Evolutionary conservation across 345 rosid genomes (phyloP).

Genomic region (Luvunga scandens): DNA sequence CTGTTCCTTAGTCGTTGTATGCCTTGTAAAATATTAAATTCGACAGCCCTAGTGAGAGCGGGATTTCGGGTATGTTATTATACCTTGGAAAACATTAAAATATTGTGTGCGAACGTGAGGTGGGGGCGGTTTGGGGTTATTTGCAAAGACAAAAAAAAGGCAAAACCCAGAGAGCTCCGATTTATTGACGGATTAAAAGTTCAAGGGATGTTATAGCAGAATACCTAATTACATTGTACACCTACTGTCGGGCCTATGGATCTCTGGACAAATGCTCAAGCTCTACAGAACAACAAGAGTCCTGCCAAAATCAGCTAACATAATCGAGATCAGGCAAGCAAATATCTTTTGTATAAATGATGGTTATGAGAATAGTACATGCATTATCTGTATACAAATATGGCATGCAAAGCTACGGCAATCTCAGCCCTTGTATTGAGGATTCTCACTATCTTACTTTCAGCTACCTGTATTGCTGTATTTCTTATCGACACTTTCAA

Average conservation of each 20-base stretch:
- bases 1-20: no score
- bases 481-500: constrained; percentile 17
- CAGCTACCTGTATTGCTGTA: constrained; percentile 14
- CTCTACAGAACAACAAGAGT: not conserved
- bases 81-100: no score
- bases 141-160: no score
- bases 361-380: not conserved
- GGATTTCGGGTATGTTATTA: no score
- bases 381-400: not conserved
- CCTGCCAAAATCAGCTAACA: not conserved
- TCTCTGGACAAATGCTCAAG: not conserved
- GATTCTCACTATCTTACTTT: constrained; percentile 21
- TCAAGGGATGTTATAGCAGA: no score
- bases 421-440: constrained; percentile 27
- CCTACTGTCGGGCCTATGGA: not conserved
- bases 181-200: no score
- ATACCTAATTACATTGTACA: not conserved
- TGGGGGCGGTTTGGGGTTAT: no score
- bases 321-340: not conserved
- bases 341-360: not conserved
- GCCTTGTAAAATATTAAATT: no score
- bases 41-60: no score
- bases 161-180: no score
- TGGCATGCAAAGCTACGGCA: constrained; percentile 10
- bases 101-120: no score